phyloP scores from a whole-genome alignment of 257 asterid genomes.

The Scutellaria barbata region DNA sequence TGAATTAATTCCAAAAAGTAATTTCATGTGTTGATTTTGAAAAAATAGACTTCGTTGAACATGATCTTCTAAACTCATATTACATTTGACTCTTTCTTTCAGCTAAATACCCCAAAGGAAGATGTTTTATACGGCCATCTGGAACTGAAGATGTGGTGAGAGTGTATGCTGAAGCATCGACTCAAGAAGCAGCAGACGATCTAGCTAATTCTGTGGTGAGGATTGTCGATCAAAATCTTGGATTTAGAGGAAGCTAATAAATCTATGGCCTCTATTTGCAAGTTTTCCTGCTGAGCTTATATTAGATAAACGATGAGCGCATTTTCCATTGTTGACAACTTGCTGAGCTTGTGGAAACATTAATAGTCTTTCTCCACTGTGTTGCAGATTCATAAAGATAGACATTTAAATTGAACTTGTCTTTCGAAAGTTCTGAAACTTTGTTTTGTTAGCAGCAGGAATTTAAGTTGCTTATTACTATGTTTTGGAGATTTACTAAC shows the following conservation, averaged over 20 bases:
- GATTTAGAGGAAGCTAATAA: constrained; percentile 41
- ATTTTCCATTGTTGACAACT: no score
- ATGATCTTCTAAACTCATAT: neutral
- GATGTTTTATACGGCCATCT: constrained; percentile 91
- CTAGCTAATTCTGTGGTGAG: constrained; percentile 71
- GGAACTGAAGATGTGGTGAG: constrained; percentile 96
- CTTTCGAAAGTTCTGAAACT: no score
- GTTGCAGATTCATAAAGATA: no score
- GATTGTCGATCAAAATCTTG: constrained; percentile 70
- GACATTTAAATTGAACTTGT: no score
- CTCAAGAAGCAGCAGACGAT: constrained; percentile 74
- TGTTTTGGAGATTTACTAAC: no score
- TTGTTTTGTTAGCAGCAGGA: no score
- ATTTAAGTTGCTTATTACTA: no score
- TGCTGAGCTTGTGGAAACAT: no score
- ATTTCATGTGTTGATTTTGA: neutral
- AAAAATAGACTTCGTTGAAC: neutral
- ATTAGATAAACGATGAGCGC: no score
- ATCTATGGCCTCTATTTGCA: neutral
- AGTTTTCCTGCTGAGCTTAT: neutral
- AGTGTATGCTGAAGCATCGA: constrained; percentile 86
- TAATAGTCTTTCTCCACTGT: no score
- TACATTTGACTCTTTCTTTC: constrained; percentile 26
- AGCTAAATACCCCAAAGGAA: constrained; percentile 73
- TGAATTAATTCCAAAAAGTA: no score